Conservation (phyloP, 2,329 filamentous ascomycete genomes). For the Aurifilum marmelostoma region DNA sequence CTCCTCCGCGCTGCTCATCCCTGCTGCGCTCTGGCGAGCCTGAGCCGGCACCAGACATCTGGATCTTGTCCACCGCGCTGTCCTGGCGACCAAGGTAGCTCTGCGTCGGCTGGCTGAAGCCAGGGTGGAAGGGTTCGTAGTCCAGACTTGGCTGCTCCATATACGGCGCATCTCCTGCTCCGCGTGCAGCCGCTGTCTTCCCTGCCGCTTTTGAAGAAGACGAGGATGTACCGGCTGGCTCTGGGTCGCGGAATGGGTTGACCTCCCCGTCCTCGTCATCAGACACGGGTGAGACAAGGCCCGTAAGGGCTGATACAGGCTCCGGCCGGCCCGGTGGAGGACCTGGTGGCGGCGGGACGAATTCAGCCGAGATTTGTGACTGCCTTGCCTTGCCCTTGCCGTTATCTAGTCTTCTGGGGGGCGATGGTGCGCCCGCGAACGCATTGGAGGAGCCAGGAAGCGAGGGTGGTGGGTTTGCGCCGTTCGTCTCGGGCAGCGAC, state of each 20-base stretch:
- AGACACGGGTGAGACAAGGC: slow-evolving; percentile 25
- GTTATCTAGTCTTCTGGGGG: slow-evolving; percentile 23
- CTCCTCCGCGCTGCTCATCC: slow-evolving; percentile 7
- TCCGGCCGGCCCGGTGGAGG: slow-evolving; percentile 14
- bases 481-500: slow-evolving; percentile 32
- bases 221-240: slow-evolving; percentile 21
- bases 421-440: slow-evolving; percentile 22
- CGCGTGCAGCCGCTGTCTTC: neutral
- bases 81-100: slow-evolving; percentile 45
- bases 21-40: slow-evolving; percentile 11
- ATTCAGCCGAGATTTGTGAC: slow-evolving; percentile 20
- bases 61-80: slow-evolving; percentile 45
- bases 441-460: slow-evolving; percentile 19
- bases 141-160: slow-evolving; percentile 42
- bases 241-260: slow-evolving; percentile 35
- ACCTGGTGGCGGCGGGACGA: slow-evolving; percentile 22
- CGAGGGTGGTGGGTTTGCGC: slow-evolving; percentile 21
- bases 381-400: slow-evolving; percentile 37
- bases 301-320: slow-evolving; percentile 8
- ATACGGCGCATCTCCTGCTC: slow-evolving; percentile 21
- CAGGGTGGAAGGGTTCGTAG: slow-evolving; percentile 45
- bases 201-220: neutral
- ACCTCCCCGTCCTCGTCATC: slow-evolving; percentile 32
- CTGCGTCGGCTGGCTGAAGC: slow-evolving; percentile 37
- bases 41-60: slow-evolving; percentile 45